phyloP scores from a whole-genome alignment of 441 rosid species.

The Pelargonium australe region DNA sequence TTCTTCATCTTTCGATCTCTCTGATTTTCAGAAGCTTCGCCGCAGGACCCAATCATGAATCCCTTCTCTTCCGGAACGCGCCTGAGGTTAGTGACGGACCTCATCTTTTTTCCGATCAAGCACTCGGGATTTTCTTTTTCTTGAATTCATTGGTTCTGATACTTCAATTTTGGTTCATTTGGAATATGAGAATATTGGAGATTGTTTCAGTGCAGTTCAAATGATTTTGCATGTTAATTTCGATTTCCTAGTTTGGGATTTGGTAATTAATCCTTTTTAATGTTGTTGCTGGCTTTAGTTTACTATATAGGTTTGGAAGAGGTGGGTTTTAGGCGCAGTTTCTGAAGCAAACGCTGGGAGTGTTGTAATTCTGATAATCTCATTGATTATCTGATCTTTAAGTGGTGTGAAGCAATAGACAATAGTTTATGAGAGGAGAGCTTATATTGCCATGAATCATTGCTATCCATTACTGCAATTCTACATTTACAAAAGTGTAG shows the following conservation, averaged over 20 bases:
- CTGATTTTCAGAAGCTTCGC: conserved; percentile 1
- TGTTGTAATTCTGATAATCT: no score
- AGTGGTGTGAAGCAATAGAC: no score
- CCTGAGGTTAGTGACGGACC: conserved; percentile 51
- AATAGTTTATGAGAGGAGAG: no score
- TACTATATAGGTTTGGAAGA: no score
- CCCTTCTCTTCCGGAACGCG: conserved; percentile 98
- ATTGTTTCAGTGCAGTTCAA: conserved; percentile 10
- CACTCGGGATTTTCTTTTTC: conserved; percentile 5
- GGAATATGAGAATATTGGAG: conserved; percentile 9
- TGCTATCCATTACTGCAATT: no score
- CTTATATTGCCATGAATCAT: no score
- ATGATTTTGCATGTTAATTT: neutral
- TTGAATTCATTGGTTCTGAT: neutral
- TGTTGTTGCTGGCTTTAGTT: no score
- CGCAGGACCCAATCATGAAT: conserved; percentile 69
- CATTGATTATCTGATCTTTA: no score
- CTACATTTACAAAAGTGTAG: no score
- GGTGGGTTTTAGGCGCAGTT: no score
- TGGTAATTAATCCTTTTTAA: neutral
- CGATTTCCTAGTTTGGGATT: neutral
- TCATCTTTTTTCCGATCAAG: conserved; percentile 13
- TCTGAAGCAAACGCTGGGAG: no score
- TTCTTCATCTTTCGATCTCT: conserved; percentile 15
- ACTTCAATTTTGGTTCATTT: neutral